Evolutionary conservation across 2,329 filamentous ascomycete genomes (phyloP), one percentile per base, ranked within the genome.

Genomic region (Neopestalotiopsis sp.): DNA sequence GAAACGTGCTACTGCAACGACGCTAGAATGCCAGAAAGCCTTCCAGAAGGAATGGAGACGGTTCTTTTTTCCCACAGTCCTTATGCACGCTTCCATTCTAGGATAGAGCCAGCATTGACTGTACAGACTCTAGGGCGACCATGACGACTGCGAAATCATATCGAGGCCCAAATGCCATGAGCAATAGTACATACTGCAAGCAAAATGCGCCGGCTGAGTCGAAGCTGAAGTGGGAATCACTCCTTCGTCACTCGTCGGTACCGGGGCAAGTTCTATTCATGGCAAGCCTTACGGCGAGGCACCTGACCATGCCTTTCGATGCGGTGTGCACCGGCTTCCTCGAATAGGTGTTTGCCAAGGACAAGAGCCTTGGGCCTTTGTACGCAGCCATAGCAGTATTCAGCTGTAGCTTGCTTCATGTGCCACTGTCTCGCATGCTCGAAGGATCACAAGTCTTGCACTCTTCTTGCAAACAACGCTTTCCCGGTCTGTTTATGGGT

Each of bases 1-100:
- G 45, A 52, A 28, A 52, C 45, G n/a, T 52, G 45, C 45, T 52
- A 52, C 34, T 38, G 34, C 10, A 38, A 10, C 34, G 34, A 38
- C 34, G 34, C 34, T 38, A 38, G 34, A 38, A 24, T 52, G 45
- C 45, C 45, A 20, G 28, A 20, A 63, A 64, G 61, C 28, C 28
- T 64, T 64, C 61, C 28, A 64, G 61, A 64, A 64, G 61, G 61
- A 64, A 64, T 52, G 61, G 61, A 52, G 61, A 64, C 61, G 30
- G 17, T 34, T 30, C 38, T 62, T 40, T 62, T 38, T 13, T 12
- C 32, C 32, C 32, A 12, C 5, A 17, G 17, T 7, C 13, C 6
- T 62, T 62, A 62, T 62, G 59, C 59, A 40, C 24, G 32, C 59
- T 34, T 34, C 32, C 59, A 6, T 6, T 34, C 24, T 30, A 14